phyloP scores from a whole-genome alignment of 768 basidiomycete species.

The Phaffia tasmanica region DNA sequence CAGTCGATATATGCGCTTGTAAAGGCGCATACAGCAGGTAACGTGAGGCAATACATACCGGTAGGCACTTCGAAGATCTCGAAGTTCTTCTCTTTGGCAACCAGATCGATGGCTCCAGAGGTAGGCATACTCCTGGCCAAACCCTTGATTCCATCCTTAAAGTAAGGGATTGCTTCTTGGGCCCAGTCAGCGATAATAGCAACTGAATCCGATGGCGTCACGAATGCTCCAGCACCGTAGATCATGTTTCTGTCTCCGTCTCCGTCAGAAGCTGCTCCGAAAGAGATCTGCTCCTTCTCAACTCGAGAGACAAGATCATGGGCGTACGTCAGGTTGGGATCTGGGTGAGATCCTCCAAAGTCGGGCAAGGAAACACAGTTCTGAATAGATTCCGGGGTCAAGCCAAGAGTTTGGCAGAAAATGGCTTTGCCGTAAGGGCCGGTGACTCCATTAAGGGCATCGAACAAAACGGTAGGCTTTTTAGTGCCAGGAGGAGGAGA shows the following conservation, averaged over 20 bases:
- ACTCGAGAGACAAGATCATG: slow-evolving; percentile 86
- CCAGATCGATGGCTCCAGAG: slow-evolving; percentile 87
- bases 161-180: slow-evolving; percentile 40
- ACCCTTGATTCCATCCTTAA: slow-evolving; percentile 72
- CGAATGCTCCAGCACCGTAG: slow-evolving; percentile 94
- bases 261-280: slow-evolving; percentile 94
- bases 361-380: slow-evolving; percentile 85
- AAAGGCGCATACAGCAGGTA: neutral
- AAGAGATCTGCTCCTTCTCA: slow-evolving; percentile 70
- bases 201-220: slow-evolving; percentile 93
- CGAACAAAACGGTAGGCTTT: slow-evolving; percentile 65
- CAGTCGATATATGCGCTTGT: neutral
- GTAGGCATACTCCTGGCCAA: slow-evolving; percentile 97
- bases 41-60: slow-evolving; percentile 43
- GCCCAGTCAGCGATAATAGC: slow-evolving; percentile 98
- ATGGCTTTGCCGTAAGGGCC: slow-evolving; percentile 89
- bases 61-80: slow-evolving; percentile 96
- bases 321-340: slow-evolving; percentile 96
- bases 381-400: slow-evolving; percentile 69
- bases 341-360: slow-evolving; percentile 95
- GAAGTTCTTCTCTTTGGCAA: slow-evolving; percentile 83
- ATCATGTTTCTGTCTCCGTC: slow-evolving; percentile 99
- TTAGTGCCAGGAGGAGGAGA: slow-evolving; percentile 41
- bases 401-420: slow-evolving; percentile 68
- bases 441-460: slow-evolving; percentile 91